phyloP scores from a whole-genome alignment of 257 asterid species.

The Penstemon eatonii region DNA sequence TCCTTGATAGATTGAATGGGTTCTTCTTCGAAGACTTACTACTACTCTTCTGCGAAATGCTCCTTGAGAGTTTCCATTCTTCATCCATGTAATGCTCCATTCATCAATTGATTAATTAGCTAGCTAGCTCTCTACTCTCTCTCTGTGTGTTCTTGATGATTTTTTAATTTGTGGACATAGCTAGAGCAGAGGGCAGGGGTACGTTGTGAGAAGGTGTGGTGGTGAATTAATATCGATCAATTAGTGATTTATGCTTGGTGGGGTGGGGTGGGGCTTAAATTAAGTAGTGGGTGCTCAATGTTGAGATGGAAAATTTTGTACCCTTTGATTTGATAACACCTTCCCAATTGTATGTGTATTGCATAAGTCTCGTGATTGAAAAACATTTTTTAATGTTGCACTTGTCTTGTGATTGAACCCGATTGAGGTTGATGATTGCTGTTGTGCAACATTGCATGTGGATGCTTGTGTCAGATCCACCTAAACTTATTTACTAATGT shows the following conservation, averaged over 20 bases:
- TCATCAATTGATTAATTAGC: not conserved
- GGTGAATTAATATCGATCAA: slow-evolving; percentile 31
- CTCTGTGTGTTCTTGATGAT: not conserved
- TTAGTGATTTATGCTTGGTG: slow-evolving; percentile 36
- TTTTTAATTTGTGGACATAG: not conserved
- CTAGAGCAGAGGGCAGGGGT: not conserved
- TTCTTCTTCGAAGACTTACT: slow-evolving; percentile 42
- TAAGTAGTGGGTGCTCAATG: too few relatives aligned
- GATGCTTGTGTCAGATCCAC: slow-evolving; percentile 56
- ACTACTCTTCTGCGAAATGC: slow-evolving; percentile 48
- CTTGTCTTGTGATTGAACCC: too few relatives aligned
- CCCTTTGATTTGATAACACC: too few relatives aligned
- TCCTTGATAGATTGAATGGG: slow-evolving; percentile 46
- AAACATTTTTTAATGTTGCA: too few relatives aligned
- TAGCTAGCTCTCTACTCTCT: not conserved
- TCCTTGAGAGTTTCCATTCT: slow-evolving; percentile 61
- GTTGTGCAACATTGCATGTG: slow-evolving; percentile 63
- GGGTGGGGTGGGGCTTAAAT: slow-evolving; percentile 22
- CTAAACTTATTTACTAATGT: slow-evolving; percentile 14
- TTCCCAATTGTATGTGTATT: too few relatives aligned
- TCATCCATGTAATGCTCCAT: slow-evolving; percentile 84
- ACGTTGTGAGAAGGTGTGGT: slow-evolving; percentile 32
- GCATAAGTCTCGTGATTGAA: too few relatives aligned
- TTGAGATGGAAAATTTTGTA: too few relatives aligned
- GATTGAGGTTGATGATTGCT: slow-evolving; percentile 50